A percentile compares a stretch with the other conserved stretches of the same genome.
Conservation (phyloP, 2,329 filamentous ascomycete genomes). For the Apiospora malaysiana region DNA sequence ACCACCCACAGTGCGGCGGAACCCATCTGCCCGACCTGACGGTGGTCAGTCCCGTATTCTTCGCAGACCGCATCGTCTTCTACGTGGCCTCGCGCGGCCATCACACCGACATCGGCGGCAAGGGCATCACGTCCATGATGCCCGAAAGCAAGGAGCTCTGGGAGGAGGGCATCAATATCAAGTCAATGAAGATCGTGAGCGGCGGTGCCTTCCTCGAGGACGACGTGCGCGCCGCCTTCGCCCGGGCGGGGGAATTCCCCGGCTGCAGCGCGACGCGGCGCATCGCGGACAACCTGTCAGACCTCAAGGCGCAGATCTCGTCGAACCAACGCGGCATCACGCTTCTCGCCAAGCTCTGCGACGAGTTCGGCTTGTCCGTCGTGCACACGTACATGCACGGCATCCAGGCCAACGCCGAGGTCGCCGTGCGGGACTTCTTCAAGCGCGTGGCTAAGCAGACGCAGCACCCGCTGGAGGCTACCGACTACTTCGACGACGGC, state of each 20-base stretch:
- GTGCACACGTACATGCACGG: constrained; percentile 46
- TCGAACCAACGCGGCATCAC: constrained; percentile 47
- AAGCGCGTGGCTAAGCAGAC: constrained; percentile 52
- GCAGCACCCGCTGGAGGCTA: constrained; percentile 58
- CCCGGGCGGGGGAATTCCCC: constrained; percentile 40
- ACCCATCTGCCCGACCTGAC: constrained; percentile 32
- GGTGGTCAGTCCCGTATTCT: constrained; percentile 30
- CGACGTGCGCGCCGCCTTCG: constrained; percentile 38
- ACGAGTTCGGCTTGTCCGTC: constrained; percentile 38
- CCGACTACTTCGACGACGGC: constrained; percentile 76
- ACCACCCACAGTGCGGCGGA: constrained; percentile 47
- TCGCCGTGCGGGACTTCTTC: constrained; percentile 40
- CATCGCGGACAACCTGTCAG: constrained; percentile 47
- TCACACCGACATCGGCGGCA: constrained; percentile 50
- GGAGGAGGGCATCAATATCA: constrained; percentile 50
- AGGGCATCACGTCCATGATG: constrained; percentile 48
- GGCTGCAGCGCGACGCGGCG: constrained; percentile 44
- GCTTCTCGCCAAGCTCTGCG: constrained; percentile 39
- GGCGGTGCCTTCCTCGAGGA: constrained; percentile 42
- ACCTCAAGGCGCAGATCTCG: constrained; percentile 50
- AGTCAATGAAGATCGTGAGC: constrained; percentile 44
- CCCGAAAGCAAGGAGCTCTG: constrained; percentile 47
- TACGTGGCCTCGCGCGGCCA: constrained; percentile 30
- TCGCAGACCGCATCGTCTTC: constrained; percentile 28
- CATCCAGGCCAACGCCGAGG: constrained; percentile 47